Base-by-base conservation (phyloP, 108 stramenopile genomes). In the Cyclotella choctawhatcheeana region DNA sequence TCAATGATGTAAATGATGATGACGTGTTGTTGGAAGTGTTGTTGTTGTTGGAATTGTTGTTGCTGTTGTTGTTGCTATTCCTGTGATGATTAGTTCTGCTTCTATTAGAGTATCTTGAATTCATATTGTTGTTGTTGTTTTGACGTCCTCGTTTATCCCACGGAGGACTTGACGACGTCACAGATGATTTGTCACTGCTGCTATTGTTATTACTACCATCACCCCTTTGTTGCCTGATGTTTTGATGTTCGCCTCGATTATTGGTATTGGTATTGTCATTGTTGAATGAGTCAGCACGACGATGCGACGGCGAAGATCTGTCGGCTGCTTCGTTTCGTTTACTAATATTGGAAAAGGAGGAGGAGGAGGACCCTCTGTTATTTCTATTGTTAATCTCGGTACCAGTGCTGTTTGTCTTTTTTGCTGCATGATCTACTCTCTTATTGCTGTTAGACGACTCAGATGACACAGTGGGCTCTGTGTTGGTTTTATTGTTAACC, bases 261-360 rank as follows among this genome's bases (percentile, higher is more conserved):
- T 52, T 22, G n/a, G 20, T 52, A 5, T 52, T 18, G 0, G 21
- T 18, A 52, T 22, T 52, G 37, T 40, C 37, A 52, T n/a, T n/a
- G n/a, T n/a, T n/a, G n/a, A 5, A 16, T 16, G 44, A 18, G 44
- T 1, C n/a, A 18, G 16, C 18, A 18, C 44, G 44, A 45, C 3
- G 3, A 45, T 45, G 2, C 16, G n/a, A 2, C 44, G 2, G 5
- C 5, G 44, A 45, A 45, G 44, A 45, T 5, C 18, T 2, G 44
- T 45, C 18, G 44, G 44, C 44, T 18, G n/a, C 12, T 40, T 52
- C 51, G 16, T 65, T 65, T 21, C 64, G 10, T 48, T 65, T 65
- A 47, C 37, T 51, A 35, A 65, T 65, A 17, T 50, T 47, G n/a
- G 64, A 65, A 22, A 65, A 65, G 0, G 64, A 35, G 2, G 37